These are phyloP conservation scores for Schrenkiella parvula DNA, from an alignment of 345 rosid genomes.

Conservation along the genomic window DNA sequence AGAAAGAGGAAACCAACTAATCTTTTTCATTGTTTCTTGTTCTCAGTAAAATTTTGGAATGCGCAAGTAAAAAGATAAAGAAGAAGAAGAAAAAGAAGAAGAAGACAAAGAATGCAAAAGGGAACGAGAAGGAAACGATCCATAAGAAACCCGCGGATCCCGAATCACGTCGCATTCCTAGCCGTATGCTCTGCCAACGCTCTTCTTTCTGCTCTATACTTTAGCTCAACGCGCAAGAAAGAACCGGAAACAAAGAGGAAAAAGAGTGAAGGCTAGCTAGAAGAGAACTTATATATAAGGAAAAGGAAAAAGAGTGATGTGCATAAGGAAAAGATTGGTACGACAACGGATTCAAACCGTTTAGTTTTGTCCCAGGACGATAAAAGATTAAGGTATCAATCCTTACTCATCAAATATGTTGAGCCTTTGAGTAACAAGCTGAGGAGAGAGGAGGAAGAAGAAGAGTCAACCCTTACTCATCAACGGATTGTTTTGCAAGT, in stretches of 20 bases:
- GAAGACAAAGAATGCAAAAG: background rate
- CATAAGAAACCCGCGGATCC: background rate
- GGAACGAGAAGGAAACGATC: background rate
- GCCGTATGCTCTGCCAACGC: background rate
- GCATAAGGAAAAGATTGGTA: too few species aligned
- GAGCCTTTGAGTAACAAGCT: too few species aligned
- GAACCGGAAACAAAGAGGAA: background rate
- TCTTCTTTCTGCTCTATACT: background rate
- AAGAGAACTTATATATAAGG: too few species aligned
- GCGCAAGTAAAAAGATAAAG: background rate
- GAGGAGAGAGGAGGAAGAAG: too few species aligned
- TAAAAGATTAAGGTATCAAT: too few species aligned
- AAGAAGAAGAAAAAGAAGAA: background rate
- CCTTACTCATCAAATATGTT: too few species aligned
- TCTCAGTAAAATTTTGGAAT: background rate
- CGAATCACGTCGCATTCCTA: background rate
- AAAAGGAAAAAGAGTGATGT: background rate
- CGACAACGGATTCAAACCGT: too few species aligned
- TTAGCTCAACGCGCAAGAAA: background rate
- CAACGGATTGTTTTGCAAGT: too few species aligned
- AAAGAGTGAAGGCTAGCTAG: background rate
- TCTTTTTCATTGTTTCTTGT: background rate
- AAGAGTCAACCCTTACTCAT: too few species aligned
- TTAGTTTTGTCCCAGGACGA: too few species aligned
- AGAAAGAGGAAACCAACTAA: background rate